These are phyloP conservation scores for Gelatoporia subvermispora DNA, from an alignment of 768 basidiomycete species.

Conservation along the genomic window DNA sequence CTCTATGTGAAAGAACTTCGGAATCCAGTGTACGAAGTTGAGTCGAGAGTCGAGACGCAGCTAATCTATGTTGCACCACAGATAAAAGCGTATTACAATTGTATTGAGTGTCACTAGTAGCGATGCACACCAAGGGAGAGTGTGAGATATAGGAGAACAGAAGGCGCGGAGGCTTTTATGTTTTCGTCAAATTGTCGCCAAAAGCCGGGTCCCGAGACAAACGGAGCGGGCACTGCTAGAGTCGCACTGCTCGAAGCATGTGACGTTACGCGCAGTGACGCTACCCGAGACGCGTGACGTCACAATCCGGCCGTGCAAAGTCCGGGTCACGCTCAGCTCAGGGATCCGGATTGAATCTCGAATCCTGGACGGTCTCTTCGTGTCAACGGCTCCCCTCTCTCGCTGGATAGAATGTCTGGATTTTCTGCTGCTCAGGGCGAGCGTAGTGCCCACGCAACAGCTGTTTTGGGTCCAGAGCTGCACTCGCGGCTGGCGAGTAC, in stretches of 20 bases:
- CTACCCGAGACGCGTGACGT: neutral
- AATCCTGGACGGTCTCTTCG: neutral
- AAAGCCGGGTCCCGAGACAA: too few relatives aligned
- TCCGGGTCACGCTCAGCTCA: neutral
- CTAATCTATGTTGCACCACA: too few relatives aligned
- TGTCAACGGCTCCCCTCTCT: neutral
- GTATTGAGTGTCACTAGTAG: too few relatives aligned
- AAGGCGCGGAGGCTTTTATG: too few relatives aligned
- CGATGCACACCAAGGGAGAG: too few relatives aligned
- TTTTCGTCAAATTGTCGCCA: too few relatives aligned
- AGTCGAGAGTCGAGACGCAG: too few relatives aligned
- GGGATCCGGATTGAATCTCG: neutral
- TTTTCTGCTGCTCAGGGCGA: slow-evolving; percentile 1
- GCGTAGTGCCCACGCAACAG: slow-evolving; percentile 59
- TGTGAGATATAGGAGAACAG: too few relatives aligned
- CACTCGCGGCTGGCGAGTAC: slow-evolving; percentile 55
- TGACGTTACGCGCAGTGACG: neutral
- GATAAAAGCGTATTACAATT: too few relatives aligned
- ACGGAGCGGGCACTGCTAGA: too few relatives aligned
- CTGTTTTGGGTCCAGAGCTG: slow-evolving; percentile 76
- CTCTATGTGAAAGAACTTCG: too few relatives aligned
- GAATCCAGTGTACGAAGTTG: too few relatives aligned
- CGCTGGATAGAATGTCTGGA: neutral
- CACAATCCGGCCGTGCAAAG: neutral
- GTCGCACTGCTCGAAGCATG: neutral